Conservation (phyloP, 192 early-diverging fungal species). For the Pilobolus umbonatus region DNA sequence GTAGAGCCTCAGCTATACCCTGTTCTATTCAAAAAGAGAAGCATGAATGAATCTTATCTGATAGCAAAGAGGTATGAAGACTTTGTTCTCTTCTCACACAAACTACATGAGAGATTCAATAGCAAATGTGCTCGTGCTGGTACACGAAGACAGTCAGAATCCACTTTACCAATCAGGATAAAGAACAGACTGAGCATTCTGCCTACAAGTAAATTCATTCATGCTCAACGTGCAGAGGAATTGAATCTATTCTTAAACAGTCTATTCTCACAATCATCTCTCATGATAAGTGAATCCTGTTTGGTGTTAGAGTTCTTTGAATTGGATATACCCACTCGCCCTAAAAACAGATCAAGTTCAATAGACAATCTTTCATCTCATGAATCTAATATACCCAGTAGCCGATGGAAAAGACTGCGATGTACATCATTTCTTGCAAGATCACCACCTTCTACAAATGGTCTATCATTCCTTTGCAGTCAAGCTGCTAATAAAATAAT, state of each 20-base stretch:
- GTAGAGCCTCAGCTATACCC: conserved; percentile 17
- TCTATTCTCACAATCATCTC: conserved; percentile 18
- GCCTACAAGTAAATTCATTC: conserved; percentile 14
- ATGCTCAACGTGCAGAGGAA: conserved; percentile 22
- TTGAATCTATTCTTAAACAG: conserved; percentile 23
- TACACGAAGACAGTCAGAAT: background rate
- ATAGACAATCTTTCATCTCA: background rate
- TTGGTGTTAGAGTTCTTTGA: conserved; percentile 32
- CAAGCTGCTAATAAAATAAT: conserved; percentile 24
- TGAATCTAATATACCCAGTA: background rate
- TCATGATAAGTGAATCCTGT: conserved; percentile 14
- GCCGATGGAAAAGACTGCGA: conserved; percentile 14
- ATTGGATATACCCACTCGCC: conserved; percentile 7
- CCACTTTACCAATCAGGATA: conserved; percentile 16
- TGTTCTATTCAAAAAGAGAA: too few relatives aligned
- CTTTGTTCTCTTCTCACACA: conserved; percentile 24
- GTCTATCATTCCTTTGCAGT: conserved; percentile 20
- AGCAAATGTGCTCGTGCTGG: background rate
- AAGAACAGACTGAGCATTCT: conserved; percentile 20
- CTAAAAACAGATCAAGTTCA: conserved; percentile 11
- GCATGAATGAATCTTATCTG: too few relatives aligned
- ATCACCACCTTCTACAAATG: background rate
- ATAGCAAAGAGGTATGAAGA: conserved; percentile 31
- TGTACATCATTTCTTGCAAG: conserved; percentile 12
- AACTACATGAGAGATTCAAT: conserved; percentile 14